These are phyloP conservation scores for Arbutus unedo DNA, from an alignment of 148 eudicot genomes.

Conservation along the genomic window DNA sequence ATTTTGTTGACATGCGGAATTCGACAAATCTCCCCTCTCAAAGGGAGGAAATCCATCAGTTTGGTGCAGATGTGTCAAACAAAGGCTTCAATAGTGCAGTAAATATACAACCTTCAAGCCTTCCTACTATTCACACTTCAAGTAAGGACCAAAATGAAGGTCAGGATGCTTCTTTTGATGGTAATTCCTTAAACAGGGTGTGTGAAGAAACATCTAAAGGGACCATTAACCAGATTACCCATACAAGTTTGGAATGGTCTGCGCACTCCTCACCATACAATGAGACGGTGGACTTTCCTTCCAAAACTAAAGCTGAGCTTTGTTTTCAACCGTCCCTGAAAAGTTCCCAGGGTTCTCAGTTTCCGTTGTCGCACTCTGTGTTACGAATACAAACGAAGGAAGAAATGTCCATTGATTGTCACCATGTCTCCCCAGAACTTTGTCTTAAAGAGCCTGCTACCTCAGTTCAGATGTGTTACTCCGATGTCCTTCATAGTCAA, in stretches of 20 bases:
- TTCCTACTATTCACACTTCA: neutral
- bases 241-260: slow-evolving; percentile 14
- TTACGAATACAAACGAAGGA: slow-evolving; percentile 26
- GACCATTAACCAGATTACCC: neutral
- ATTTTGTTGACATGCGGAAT: slow-evolving; percentile 16
- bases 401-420: slow-evolving; percentile 24
- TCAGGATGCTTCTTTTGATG: slow-evolving; percentile 9
- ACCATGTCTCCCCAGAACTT: slow-evolving; percentile 18
- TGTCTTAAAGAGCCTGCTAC: slow-evolving; percentile 20
- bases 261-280: neutral
- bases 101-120: neutral
- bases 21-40: slow-evolving; percentile 18
- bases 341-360: slow-evolving; percentile 1
- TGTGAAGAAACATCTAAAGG: slow-evolving; percentile 2
- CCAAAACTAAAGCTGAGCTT: neutral
- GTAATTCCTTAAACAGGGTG: slow-evolving; percentile 1
- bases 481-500: too few relatives aligned
- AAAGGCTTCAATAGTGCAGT: slow-evolving; percentile 11
- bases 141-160: slow-evolving; percentile 10
- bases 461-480: neutral
- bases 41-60: slow-evolving; percentile 12
- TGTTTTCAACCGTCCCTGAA: slow-evolving; percentile 4
- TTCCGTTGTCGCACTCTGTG: slow-evolving; percentile 5
- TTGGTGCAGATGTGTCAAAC: slow-evolving; percentile 21
- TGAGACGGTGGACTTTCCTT: slow-evolving; percentile 8